Evolutionary conservation across 345 rosid genomes (phyloP).

Genomic region (Firmiana major): DNA sequence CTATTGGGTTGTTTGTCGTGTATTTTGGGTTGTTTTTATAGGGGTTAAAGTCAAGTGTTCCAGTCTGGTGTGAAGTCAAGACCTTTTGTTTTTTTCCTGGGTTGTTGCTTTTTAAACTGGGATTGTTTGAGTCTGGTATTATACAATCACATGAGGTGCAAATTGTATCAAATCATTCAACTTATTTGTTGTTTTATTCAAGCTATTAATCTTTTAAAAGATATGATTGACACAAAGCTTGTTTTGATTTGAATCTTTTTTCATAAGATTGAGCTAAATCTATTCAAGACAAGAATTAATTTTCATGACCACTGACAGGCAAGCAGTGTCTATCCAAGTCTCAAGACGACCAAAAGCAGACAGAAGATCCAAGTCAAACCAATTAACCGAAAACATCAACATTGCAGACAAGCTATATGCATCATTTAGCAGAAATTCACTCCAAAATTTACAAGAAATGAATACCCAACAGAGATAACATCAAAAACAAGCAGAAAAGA

Average conservation of each 20-base stretch:
- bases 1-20: conserved; percentile 18
- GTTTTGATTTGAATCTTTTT: neutral
- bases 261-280: neutral
- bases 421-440: neutral
- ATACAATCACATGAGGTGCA: conserved; percentile 9
- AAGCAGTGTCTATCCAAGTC: neutral
- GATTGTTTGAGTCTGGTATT: neutral
- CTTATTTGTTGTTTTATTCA: neutral
- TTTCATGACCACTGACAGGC: neutral
- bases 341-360: neutral
- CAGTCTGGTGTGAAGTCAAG: conserved; percentile 17
- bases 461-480: neutral
- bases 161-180: conserved; percentile 13
- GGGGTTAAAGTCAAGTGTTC: conserved; percentile 14
- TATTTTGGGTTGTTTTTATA: conserved; percentile 37
- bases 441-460: neutral
- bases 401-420: neutral
- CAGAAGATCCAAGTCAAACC: neutral
- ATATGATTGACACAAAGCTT: neutral
- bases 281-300: neutral
- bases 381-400: neutral
- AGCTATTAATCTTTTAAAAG: neutral
- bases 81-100: conserved; percentile 7
- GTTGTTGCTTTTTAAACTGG: conserved; percentile 18
- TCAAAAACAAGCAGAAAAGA: neutral